Percentiles rank a stretch among this genome's conserved stretches.
These are phyloP conservation scores for Zygotorulaspora florentina DNA, from an alignment of 805 yeast genomes.

Conservation along the genomic window DNA sequence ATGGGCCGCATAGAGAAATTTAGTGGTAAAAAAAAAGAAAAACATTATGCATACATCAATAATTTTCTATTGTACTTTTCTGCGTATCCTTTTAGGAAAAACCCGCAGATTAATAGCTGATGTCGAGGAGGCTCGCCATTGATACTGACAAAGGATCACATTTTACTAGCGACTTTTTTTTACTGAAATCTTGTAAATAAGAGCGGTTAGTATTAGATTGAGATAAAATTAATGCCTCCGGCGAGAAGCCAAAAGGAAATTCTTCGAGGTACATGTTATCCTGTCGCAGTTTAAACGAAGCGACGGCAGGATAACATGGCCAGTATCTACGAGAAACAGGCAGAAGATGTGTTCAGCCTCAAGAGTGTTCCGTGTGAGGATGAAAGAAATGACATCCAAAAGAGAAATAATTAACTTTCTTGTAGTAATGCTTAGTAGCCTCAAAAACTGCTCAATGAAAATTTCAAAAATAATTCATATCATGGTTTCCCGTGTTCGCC, in stretches of 20 bases:
- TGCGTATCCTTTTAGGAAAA: background rate
- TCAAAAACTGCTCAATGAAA: too few relatives aligned
- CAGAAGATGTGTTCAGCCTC: too few relatives aligned
- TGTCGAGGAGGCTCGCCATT: too few relatives aligned
- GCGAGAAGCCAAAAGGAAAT: too few relatives aligned
- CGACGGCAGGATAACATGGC: too few relatives aligned
- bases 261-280: too few relatives aligned
- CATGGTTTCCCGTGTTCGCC: background rate
- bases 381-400: background rate
- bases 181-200: background rate
- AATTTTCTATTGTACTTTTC: background rate
- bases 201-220: background rate
- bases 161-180: background rate
- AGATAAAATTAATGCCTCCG: background rate
- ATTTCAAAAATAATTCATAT: background rate
- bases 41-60: background rate
- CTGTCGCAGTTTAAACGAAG: too few relatives aligned
- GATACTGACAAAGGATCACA: background rate
- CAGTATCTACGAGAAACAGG: too few relatives aligned
- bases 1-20: background rate
- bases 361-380: too few relatives aligned
- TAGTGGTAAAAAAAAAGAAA: background rate
- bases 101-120: background rate
- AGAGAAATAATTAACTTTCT: too few relatives aligned
- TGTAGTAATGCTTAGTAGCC: too few relatives aligned